Evolutionary conservation across 306 rosid species (phyloP), one percentile per base, ranked within the genome.

Genomic region (Ceratonia siliqua): DNA sequence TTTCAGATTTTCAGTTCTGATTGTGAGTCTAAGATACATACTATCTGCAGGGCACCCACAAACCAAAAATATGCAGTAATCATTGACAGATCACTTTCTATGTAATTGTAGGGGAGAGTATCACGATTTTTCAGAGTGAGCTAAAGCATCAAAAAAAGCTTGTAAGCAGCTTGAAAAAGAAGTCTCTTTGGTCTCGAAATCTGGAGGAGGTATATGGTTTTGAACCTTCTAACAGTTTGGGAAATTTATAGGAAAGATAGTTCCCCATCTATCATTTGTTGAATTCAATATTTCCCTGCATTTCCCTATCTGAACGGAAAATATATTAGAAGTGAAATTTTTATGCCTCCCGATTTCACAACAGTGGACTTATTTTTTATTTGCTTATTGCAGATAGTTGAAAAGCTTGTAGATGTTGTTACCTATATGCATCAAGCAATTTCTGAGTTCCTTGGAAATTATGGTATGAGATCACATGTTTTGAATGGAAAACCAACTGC

Each of bases 141-240:
- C 79, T 92, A 45, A 90, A 83, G 78, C 87, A 92, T 70, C 96
- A 95, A 79, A 89, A 85, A 82, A 95, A 85, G 90, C 85, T 89
- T 28, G 98, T 90, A 75, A 87, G 81, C 84, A 85, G 84, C 86
- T 82, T 92, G 91, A 87, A 90, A 86, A 92, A 78, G 89, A 95
- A 89, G 82, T 90, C 97, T 81, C 97, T 95, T 28, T 95, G 99
- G 99, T 83, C 94, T 46, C 84, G 82, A 79, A 85, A 30, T 77
- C 82, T 90, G 81, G 96, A 95, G 66, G 97, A 90, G 99, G 99
- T 95, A 90, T 78, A 76, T 72, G 70, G 25, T 73, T 57, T 36
- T 74, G 72, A 78, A 62, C 61, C 70, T 28, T 11, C 10, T 64
- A 75, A 35, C 14, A 54, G 28, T 43, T 55, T 62, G 20, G 45